phyloP scores from a whole-genome alignment of 164 flowering plant genomes.

The Aristolochia contorta region DNA sequence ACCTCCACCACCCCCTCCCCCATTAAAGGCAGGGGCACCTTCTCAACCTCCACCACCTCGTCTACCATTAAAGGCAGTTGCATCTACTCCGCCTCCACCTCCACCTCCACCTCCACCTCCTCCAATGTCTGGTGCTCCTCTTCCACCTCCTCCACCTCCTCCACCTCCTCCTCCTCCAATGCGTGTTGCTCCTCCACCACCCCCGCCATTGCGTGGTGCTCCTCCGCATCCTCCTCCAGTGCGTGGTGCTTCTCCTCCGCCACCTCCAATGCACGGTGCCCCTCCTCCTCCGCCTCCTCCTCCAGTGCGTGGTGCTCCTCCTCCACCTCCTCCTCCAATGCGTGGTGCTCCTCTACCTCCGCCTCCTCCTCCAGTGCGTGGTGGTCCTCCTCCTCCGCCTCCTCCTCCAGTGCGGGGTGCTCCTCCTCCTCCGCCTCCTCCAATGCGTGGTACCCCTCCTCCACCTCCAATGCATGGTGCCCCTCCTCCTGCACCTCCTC shows the following conservation, averaged over 20 bases:
- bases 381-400: constrained; percentile 22
- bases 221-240: constrained; percentile 15
- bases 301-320: constrained; percentile 14
- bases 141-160: constrained; percentile 22
- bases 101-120: constrained; percentile 14
- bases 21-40: constrained; percentile 6
- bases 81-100: constrained; percentile 1
- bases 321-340: constrained; percentile 26
- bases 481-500: constrained; percentile 35
- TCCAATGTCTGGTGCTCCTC: constrained; percentile 4
- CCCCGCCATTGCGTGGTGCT: constrained; percentile 5
- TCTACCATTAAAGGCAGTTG: not conserved
- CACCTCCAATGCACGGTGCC: constrained; percentile 7
- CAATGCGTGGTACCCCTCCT: constrained; percentile 19
- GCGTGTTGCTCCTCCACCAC: constrained; percentile 6
- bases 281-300: constrained; percentile 22
- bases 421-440: constrained; percentile 32
- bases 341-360: constrained; percentile 31
- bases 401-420: constrained; percentile 20
- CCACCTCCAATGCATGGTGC: constrained; percentile 28
- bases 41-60: constrained; percentile 15
- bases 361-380: constrained; percentile 19
- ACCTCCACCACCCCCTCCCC: constrained; percentile 32
- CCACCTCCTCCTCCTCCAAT: constrained; percentile 15
- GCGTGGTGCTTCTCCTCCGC: constrained; percentile 5